Percentiles rank a stretch among this genome's conserved stretches.
These are phyloP conservation scores for Firmiana major DNA, from an alignment of 345 rosid species.

Conservation along the genomic window DNA sequence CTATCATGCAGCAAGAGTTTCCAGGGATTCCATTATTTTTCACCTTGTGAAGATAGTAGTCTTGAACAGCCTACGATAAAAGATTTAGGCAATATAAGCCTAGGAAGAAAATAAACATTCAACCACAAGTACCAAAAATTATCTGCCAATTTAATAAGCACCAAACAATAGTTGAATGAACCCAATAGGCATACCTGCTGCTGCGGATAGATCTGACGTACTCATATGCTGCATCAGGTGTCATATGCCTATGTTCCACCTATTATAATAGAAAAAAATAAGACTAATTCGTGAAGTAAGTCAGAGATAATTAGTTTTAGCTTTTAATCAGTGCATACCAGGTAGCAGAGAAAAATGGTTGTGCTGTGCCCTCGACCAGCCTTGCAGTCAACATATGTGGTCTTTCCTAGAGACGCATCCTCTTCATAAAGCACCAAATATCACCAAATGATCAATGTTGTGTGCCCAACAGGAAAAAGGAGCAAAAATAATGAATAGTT, in stretches of 20 bases:
- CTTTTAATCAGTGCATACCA: conserved; percentile 43
- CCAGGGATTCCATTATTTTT: conserved; percentile 14
- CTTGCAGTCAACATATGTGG: conserved; percentile 95
- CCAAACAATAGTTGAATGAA: not conserved
- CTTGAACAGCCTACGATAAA: conserved; percentile 41
- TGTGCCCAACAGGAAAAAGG: conserved; percentile 40
- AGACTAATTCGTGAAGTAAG: not conserved
- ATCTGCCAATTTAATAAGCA: not conserved
- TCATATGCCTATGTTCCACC: conserved; percentile 56
- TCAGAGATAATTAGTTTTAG: not conserved
- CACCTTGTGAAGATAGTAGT: conserved; percentile 31
- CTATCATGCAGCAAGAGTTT: not conserved
- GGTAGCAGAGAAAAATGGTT: conserved; percentile 86
- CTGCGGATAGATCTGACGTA: conserved; percentile 62
- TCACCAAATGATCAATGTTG: conserved; percentile 80
- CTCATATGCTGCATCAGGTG: conserved; percentile 50
- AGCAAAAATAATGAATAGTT: conserved; percentile 7
- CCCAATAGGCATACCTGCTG: conserved; percentile 34
- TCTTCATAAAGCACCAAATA: conserved; percentile 39
- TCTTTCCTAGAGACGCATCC: conserved; percentile 49
- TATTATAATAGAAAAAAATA: conserved; percentile 13
- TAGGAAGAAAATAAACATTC: not conserved
- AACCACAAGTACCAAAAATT: not conserved
- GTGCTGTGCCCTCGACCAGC: conserved; percentile 99
- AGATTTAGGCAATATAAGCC: not conserved